These are phyloP conservation scores for Monosporascus ibericus DNA, from an alignment of 2,329 filamentous ascomycete genomes.

Conservation along the genomic window DNA sequence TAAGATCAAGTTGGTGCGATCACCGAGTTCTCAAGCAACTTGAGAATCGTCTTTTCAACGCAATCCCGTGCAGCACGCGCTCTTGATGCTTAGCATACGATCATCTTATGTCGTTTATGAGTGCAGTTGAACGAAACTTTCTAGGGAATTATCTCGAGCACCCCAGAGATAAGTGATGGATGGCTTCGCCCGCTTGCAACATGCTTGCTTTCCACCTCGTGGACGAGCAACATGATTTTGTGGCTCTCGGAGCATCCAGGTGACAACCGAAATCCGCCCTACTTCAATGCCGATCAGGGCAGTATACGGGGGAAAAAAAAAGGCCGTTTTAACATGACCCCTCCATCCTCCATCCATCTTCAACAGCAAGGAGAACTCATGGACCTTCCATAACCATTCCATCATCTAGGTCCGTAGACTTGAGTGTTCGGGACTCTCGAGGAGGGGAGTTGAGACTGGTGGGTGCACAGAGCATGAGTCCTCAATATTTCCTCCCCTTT, in stretches of 20 bases:
- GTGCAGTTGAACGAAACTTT: too few relatives aligned
- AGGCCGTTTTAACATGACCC: background rate
- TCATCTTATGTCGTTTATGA: too few relatives aligned
- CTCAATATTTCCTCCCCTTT: background rate
- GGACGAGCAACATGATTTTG: too few relatives aligned
- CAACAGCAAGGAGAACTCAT: background rate
- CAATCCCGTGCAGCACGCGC: too few relatives aligned
- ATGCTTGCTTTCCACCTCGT: too few relatives aligned
- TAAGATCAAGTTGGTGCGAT: slow-evolving; percentile 25
- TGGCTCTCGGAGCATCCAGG: background rate
- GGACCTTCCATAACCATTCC: background rate
- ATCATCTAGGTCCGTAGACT: background rate
- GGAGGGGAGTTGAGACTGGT: background rate
- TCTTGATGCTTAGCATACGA: too few relatives aligned
- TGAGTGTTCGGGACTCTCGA: background rate
- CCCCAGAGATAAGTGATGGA: too few relatives aligned
- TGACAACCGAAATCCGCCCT: background rate
- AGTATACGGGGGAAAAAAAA: background rate
- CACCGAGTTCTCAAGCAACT: slow-evolving; percentile 26
- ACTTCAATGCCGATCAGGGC: background rate
- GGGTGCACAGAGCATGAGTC: background rate
- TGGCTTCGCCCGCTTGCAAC: too few relatives aligned
- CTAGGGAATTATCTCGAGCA: too few relatives aligned
- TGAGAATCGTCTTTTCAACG: background rate
- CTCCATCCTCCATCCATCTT: background rate